Percentiles rank a stretch among this genome's conserved stretches.
Conservation (phyloP, 805 yeast genomes). For the Saccharomycopsis fermentans region DNA sequence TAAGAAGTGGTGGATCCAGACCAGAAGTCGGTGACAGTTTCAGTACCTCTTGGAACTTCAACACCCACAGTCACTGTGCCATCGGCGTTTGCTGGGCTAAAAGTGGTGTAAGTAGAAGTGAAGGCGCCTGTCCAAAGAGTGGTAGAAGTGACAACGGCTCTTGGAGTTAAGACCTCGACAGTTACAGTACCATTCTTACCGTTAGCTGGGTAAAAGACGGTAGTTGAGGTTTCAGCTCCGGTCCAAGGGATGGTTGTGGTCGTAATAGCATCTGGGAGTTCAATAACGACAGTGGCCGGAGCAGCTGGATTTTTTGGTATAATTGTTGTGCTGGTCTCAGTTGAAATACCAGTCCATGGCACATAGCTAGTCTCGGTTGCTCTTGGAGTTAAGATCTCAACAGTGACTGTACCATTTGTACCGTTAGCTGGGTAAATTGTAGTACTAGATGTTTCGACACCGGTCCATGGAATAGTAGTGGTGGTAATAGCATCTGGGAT, state of each 20-base stretch:
- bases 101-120: too few relatives aligned
- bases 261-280: not conserved
- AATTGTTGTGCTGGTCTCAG: not conserved
- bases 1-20: too few relatives aligned
- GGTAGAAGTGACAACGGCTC: not conserved
- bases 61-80: too few relatives aligned
- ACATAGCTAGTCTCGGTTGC: not conserved
- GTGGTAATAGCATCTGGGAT: not conserved
- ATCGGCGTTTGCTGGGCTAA: too few relatives aligned
- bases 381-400: not conserved
- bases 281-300: too few relatives aligned
- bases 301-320: too few relatives aligned
- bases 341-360: not conserved
- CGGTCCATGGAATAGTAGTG: not conserved
- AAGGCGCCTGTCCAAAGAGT: not conserved
- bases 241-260: not conserved
- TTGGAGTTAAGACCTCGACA: conserved; percentile 1
- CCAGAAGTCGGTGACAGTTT: too few relatives aligned
- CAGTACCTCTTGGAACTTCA: too few relatives aligned
- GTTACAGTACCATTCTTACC: not conserved
- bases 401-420: not conserved
- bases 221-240: too few relatives aligned
- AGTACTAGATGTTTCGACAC: conserved; percentile 1
- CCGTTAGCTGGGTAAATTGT: conserved; percentile 3
- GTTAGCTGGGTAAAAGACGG: not conserved